A percentile compares a stretch with the other conserved stretches of the same genome.
Evolutionary conservation across 306 rosid genomes (phyloP).

Genomic region (Neltuma alba): DNA sequence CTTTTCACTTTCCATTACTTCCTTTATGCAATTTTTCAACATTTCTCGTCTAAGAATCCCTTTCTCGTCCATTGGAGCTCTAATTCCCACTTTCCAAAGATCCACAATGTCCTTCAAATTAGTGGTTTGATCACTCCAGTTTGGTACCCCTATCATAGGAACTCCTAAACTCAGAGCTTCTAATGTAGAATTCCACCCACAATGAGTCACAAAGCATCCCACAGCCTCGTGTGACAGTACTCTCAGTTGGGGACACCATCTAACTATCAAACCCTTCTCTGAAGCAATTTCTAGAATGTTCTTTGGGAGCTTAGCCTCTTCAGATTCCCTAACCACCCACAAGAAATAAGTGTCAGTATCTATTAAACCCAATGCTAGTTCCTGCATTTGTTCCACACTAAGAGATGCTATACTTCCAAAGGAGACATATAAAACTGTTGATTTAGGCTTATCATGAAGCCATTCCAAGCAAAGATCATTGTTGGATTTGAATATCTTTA

Average conservation of each 20-base stretch:
- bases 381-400: not conserved
- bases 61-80: not conserved
- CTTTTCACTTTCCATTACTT: not conserved
- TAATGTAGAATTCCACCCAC: constrained; percentile 5
- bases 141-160: not conserved
- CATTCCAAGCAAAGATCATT: not conserved
- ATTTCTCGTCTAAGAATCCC: not conserved
- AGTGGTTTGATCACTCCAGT: not conserved
- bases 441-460: not conserved
- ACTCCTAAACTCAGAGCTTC: constrained; percentile 7
- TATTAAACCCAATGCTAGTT: not conserved
- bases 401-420: not conserved
- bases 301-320: not conserved
- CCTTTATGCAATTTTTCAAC: not conserved
- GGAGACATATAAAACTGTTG: not conserved
- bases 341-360: not conserved
- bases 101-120: not conserved
- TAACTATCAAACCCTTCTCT: not conserved
- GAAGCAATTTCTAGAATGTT: not conserved
- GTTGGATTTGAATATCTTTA: not conserved
- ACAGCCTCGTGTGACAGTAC: not conserved
- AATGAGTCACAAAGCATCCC: constrained; percentile 1
- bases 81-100: not conserved
- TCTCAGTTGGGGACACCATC: not conserved
- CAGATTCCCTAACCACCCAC: constrained; percentile 1